Conservation (phyloP, 2,329 filamentous ascomycete species). For the Aspergillus brasiliensis region DNA sequence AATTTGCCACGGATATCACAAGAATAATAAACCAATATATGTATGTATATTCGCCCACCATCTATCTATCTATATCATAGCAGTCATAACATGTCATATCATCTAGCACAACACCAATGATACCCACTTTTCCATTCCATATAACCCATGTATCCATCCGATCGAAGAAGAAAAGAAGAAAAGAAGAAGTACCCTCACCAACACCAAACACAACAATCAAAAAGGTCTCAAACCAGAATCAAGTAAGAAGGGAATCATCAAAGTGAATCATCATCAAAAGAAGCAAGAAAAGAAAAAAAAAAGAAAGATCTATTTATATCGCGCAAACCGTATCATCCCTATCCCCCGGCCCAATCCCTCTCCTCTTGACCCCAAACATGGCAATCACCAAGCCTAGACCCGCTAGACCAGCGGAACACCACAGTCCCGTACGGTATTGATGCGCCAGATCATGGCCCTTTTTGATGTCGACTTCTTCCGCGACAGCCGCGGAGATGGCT, state of each 20-base stretch:
- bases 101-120: too few relatives aligned
- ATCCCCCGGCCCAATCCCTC: conserved; percentile 13
- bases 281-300: not conserved
- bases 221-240: not conserved
- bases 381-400: conserved; percentile 34
- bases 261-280: not conserved
- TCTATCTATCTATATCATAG: too few relatives aligned
- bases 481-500: conserved; percentile 43
- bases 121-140: not conserved
- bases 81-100: too few relatives aligned
- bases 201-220: too few relatives aligned
- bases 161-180: too few relatives aligned
- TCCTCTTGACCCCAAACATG: conserved; percentile 7
- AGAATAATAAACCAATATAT: too few relatives aligned
- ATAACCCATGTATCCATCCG: not conserved
- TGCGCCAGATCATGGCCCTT: conserved; percentile 35
- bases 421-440: conserved; percentile 46
- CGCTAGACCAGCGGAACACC: conserved; percentile 46
- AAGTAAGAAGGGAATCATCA: too few relatives aligned
- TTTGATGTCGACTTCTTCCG: conserved; percentile 41
- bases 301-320: conserved; percentile 5
- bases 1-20: too few relatives aligned
- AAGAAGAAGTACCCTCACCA: not conserved
- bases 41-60: too few relatives aligned
- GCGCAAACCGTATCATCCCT: conserved; percentile 7